A percentile compares a stretch with the other conserved stretches of the same genome.
These are phyloP conservation scores for Penicillium olsonii DNA, from an alignment of 2,329 filamentous ascomycete species.

Conservation along the genomic window DNA sequence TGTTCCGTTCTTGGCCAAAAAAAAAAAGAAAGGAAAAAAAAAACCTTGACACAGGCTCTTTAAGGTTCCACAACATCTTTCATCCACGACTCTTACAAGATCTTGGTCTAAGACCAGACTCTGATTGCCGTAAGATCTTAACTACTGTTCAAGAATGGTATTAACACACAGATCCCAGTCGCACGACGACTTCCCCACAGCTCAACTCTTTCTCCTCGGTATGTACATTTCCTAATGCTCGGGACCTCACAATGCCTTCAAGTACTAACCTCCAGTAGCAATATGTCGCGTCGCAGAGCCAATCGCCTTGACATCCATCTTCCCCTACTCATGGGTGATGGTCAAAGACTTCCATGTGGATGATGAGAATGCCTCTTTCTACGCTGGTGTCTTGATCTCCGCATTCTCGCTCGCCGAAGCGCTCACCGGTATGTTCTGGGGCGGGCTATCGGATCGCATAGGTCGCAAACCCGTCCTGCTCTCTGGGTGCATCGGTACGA, in stretches of 20 bases:
- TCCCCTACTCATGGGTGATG: conserved; percentile 85
- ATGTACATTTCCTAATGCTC: too few relatives aligned
- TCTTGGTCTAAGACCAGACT: conserved; percentile 9
- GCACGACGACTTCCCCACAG: conserved; percentile 72
- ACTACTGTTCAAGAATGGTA: conserved; percentile 54
- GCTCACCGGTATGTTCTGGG: conserved; percentile 86
- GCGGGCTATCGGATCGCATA: conserved; percentile 74
- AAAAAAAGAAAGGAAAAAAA: too few relatives aligned
- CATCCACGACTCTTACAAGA: too few relatives aligned
- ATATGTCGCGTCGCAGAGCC: conserved; percentile 92
- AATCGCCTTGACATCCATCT: conserved; percentile 89
- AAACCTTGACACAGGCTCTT: conserved; percentile 9
- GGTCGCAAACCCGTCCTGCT: conserved; percentile 85
- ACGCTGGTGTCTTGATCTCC: conserved; percentile 84
- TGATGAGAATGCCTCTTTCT: conserved; percentile 77
- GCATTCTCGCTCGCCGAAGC: conserved; percentile 82
- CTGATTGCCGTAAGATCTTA: conserved; percentile 54
- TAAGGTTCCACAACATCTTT: too few relatives aligned
- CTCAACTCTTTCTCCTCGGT: conserved; percentile 85
- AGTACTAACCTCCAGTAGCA: conserved; percentile 52
- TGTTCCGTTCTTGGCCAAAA: conserved; percentile 3
- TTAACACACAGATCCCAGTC: conserved; percentile 61
- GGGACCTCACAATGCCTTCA: too few relatives aligned
- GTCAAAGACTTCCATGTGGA: conserved; percentile 75
- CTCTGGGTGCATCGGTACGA: conserved; percentile 77